Conservation (phyloP, 176 grass and related monocot genomes). For the Triticum turgidum region DNA sequence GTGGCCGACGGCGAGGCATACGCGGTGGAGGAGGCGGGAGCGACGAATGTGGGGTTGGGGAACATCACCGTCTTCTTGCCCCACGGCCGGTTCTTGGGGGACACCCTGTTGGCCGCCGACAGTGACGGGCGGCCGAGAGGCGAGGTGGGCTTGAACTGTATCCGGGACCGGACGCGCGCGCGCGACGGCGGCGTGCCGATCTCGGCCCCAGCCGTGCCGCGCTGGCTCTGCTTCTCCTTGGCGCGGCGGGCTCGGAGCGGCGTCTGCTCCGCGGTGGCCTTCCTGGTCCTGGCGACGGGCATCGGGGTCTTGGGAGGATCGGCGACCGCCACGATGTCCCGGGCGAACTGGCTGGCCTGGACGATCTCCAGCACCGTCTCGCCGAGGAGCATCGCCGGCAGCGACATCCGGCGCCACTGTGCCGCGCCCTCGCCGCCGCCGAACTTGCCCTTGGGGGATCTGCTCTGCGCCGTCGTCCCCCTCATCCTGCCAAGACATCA, state of each 20-base stretch:
- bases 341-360: slow-evolving; percentile 67
- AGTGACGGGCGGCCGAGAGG: slow-evolving; percentile 47
- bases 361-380: slow-evolving; percentile 84
- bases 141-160: slow-evolving; percentile 78
- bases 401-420: slow-evolving; percentile 69
- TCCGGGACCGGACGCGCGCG: slow-evolving; percentile 51
- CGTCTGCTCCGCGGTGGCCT: slow-evolving; percentile 24
- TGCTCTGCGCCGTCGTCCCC: slow-evolving; percentile 40
- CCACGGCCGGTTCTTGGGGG: slow-evolving; percentile 73
- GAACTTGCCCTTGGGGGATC: slow-evolving; percentile 72
- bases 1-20: slow-evolving; percentile 46
- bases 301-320: slow-evolving; percentile 63
- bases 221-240: slow-evolving; percentile 77
- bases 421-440: slow-evolving; percentile 38
- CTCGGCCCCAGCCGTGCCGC: slow-evolving; percentile 23
- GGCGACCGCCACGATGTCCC: slow-evolving; percentile 43
- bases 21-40: slow-evolving; percentile 34
- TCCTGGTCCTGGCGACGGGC: slow-evolving; percentile 23
- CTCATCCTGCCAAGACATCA: slow-evolving; percentile 52
- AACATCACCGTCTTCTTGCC: slow-evolving; percentile 90
- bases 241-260: slow-evolving; percentile 53
- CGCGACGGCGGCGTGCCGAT: slow-evolving; percentile 46
- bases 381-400: slow-evolving; percentile 83
- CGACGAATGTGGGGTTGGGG: slow-evolving; percentile 57
- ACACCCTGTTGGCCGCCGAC: slow-evolving; percentile 49